Conservation (phyloP, 1,284 basidiomycete genomes). For the Heimioporus punctisporus region DNA sequence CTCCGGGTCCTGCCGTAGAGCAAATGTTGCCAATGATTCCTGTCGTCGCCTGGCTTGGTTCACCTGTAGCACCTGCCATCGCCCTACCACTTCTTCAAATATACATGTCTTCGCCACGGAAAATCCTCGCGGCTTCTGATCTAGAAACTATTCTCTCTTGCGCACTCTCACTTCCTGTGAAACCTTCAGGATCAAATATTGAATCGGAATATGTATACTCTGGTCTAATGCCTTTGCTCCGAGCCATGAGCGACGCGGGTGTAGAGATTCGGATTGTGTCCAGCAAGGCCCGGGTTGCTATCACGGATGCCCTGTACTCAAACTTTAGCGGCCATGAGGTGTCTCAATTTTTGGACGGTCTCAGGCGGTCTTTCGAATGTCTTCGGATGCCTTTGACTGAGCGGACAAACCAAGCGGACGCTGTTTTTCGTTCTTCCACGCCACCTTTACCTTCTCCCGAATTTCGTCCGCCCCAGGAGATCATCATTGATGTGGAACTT, state of each 20-base stretch:
- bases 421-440: conserved; percentile 9
- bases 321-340: conserved; percentile 20
- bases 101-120: conserved; percentile 30
- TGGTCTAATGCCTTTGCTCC: conserved; percentile 24
- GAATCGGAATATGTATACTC: conserved; percentile 10
- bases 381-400: conserved; percentile 24
- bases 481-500: conserved; percentile 25
- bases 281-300: conserved; percentile 15
- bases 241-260: conserved; percentile 16
- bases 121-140: conserved; percentile 25
- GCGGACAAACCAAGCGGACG: conserved; percentile 8
- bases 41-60: conserved; percentile 16
- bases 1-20: conserved; percentile 7
- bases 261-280: conserved; percentile 23
- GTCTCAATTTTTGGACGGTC: conserved; percentile 23
- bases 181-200: conserved; percentile 1
- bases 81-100: conserved; percentile 25
- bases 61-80: conserved; percentile 9
- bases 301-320: conserved; percentile 30
- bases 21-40: conserved; percentile 16
- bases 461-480: conserved; percentile 15
- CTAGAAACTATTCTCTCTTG: conserved; percentile 33
- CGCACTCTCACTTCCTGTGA: conserved; percentile 23
- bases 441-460: conserved; percentile 12
- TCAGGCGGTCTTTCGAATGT: conserved; percentile 17